Conservation (phyloP, 257 asterid genomes). For the Leptodermis oblonga region DNA sequence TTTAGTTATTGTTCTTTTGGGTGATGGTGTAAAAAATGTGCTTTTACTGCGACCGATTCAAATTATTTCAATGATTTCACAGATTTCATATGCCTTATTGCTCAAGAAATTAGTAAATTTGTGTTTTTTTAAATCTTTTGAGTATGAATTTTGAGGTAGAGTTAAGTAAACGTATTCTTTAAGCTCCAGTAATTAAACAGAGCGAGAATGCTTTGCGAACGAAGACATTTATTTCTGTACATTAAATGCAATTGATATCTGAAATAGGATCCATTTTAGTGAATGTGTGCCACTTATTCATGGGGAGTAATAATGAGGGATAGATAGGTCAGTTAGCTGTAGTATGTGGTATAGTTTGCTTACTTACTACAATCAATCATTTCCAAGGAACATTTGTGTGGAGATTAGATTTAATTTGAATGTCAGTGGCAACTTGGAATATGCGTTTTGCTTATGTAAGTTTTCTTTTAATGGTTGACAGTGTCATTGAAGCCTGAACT, state of each 20-base stretch:
- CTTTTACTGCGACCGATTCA: background rate
- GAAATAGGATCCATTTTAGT: background rate
- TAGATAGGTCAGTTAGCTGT: no score
- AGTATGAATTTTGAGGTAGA: background rate
- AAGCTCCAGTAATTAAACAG: background rate
- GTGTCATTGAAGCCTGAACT: constrained; percentile 99
- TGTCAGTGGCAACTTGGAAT: background rate
- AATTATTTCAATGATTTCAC: background rate
- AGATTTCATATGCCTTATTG: background rate
- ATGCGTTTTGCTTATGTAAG: background rate
- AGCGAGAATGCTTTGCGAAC: background rate
- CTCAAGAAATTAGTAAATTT: background rate
- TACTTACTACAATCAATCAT: background rate
- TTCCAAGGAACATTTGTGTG: background rate
- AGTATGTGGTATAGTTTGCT: background rate
- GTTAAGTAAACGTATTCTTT: background rate
- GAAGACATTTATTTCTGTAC: background rate
- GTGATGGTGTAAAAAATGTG: background rate
- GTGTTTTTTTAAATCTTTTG: background rate
- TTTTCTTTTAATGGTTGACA: constrained; percentile 35
- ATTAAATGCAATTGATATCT: background rate
- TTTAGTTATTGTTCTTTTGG: background rate
- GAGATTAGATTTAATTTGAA: background rate
- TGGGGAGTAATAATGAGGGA: background rate
- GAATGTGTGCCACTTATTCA: background rate